Percentiles rank a stretch among this genome's conserved stretches.
Evolutionary conservation across 257 asterid genomes (phyloP).

Genomic region (Hygrophila difformis): DNA sequence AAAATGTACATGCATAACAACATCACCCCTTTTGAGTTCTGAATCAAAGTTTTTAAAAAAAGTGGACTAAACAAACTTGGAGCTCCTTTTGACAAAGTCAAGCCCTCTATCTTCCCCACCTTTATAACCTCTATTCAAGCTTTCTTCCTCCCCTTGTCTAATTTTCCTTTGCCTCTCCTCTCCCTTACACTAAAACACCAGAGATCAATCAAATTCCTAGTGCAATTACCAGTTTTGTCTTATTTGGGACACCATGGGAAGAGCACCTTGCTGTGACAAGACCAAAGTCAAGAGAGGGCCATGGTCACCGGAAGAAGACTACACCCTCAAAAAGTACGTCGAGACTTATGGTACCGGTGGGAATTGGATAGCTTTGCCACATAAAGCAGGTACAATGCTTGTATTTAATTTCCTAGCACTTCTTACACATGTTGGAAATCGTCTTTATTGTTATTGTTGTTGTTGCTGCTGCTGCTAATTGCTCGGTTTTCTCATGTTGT

Average conservation of each 20-base stretch:
- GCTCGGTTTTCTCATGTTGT: not conserved
- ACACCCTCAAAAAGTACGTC: slow-evolving; percentile 33
- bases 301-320: slow-evolving; percentile 74
- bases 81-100: no score
- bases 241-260: slow-evolving; percentile 32
- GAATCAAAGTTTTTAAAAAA: not conserved
- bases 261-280: slow-evolving; percentile 82
- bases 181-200: no score
- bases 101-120: no score
- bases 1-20: slow-evolving; percentile 5
- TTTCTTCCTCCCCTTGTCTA: no score
- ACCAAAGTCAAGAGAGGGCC: slow-evolving; percentile 66
- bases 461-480: not conserved
- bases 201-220: no score
- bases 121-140: no score
- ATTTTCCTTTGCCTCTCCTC: no score
- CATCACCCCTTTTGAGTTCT: no score
- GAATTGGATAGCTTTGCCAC: slow-evolving; percentile 70
- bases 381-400: slow-evolving; percentile 53
- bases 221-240: no score
- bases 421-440: not conserved
- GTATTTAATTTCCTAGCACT: not conserved
- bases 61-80: no score
- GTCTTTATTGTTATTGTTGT: not conserved
- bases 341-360: slow-evolving; percentile 46